Percentiles rank a stretch among this genome's conserved stretches.
Conservation (phyloP, 1,284 basidiomycete species). For the Neonothopanus nambi region DNA sequence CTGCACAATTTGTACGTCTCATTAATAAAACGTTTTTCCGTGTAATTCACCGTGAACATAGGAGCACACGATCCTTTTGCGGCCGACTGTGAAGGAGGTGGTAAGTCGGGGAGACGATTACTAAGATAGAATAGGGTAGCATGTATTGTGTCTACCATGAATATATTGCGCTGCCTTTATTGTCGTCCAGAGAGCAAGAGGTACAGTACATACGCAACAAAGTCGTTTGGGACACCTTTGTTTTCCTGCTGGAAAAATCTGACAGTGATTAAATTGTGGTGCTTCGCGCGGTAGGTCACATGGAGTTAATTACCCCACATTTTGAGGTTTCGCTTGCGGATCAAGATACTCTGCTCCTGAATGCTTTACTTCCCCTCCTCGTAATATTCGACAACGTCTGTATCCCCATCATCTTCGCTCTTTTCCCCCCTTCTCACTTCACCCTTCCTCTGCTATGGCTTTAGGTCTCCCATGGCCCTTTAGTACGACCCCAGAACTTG, state of each 20-base stretch:
- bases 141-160: neutral
- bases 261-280: too few relatives aligned
- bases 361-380: neutral
- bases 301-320: neutral
- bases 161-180: neutral
- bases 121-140: slow-evolving; percentile 32
- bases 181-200: neutral
- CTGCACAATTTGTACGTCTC: slow-evolving; percentile 84
- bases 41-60: slow-evolving; percentile 26
- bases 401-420: slow-evolving; percentile 12
- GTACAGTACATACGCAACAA: too few relatives aligned
- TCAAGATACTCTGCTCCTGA: neutral
- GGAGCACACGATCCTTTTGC: slow-evolving; percentile 92
- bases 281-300: too few relatives aligned
- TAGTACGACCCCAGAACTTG: neutral
- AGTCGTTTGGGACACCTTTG: too few relatives aligned
- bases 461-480: slow-evolving; percentile 15
- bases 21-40: slow-evolving; percentile 1
- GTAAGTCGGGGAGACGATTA: slow-evolving; percentile 95
- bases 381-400: neutral
- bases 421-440: neutral
- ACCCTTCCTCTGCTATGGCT: neutral
- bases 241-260: too few relatives aligned
- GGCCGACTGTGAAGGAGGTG: slow-evolving; percentile 93
- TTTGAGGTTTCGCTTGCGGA: neutral